A percentile compares a stretch with the other conserved stretches of the same genome.
These are phyloP conservation scores for Geum urbanum DNA, from an alignment of 306 rosid genomes.

Conservation along the genomic window DNA sequence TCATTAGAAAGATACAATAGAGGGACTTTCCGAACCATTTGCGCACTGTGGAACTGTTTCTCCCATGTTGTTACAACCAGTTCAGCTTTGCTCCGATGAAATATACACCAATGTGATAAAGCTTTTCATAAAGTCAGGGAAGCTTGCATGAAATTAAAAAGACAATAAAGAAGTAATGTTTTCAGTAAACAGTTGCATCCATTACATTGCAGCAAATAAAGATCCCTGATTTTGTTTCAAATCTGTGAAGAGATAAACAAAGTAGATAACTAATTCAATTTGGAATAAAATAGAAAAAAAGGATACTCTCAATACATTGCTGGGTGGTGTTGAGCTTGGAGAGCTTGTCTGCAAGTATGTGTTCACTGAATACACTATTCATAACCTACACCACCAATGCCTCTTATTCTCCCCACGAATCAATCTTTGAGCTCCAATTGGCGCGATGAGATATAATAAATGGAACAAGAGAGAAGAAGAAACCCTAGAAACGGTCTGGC, in stretches of 20 bases:
- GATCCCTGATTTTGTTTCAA: too few species aligned
- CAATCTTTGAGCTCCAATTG: neutral
- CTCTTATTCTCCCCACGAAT: conserved; percentile 16
- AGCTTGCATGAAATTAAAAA: conserved; percentile 1
- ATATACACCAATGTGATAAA: conserved; percentile 95
- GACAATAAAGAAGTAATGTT: neutral
- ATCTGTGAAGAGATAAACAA: too few species aligned
- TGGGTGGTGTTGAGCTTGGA: conserved; percentile 88
- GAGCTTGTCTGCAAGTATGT: conserved; percentile 78
- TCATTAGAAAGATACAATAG: conserved; percentile 93
- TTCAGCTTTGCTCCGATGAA: conserved; percentile 83
- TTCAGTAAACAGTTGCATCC: neutral
- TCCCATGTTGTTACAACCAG: conserved; percentile 85
- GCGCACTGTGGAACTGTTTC: conserved; percentile 59
- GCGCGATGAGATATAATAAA: too few species aligned
- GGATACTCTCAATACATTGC: conserved; percentile 85
- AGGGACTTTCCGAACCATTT: conserved; percentile 61
- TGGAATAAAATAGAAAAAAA: conserved; percentile 12
- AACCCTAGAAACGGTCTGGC: neutral
- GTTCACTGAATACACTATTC: conserved; percentile 75
- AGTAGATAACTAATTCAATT: neutral
- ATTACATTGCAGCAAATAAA: neutral
- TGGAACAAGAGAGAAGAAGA: too few species aligned
- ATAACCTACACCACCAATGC: conserved; percentile 36
- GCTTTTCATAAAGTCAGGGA: conserved; percentile 51